Percentiles rank a stretch among this genome's conserved stretches.
Conservation (phyloP, 164 flowering plant genomes). For the Vitis rupestris region DNA sequence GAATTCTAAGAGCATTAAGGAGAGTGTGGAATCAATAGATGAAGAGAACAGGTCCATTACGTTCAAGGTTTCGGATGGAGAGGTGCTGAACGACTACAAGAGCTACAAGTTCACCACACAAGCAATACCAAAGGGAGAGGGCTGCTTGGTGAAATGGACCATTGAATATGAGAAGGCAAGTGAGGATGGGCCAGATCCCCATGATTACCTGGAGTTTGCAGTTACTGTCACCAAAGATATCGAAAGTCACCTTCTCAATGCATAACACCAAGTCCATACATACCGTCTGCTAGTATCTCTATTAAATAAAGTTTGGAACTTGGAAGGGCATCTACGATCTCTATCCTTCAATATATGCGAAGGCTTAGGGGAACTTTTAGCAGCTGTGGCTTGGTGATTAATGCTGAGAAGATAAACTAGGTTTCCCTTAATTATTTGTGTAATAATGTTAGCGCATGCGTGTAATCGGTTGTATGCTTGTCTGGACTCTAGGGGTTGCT, state of each 20-base stretch:
- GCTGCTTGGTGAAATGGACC: constrained; percentile 40
- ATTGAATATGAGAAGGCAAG: constrained; percentile 39
- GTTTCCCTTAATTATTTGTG: too few relatives aligned
- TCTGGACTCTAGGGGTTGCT: too few relatives aligned
- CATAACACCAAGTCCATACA: neutral
- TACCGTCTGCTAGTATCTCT: too few relatives aligned
- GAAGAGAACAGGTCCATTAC: constrained; percentile 20
- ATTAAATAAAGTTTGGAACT: too few relatives aligned
- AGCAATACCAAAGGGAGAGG: constrained; percentile 17
- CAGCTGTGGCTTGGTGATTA: too few relatives aligned
- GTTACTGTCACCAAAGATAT: constrained; percentile 30
- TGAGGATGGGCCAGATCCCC: constrained; percentile 25
- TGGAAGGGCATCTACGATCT: too few relatives aligned
- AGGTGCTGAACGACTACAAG: constrained; percentile 20
- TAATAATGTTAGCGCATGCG: too few relatives aligned
- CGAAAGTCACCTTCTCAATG: constrained; percentile 27
- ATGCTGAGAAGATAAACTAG: too few relatives aligned
- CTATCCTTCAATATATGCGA: too few relatives aligned
- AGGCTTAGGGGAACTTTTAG: too few relatives aligned
- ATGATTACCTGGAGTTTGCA: constrained; percentile 11
- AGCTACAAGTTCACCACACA: constrained; percentile 6
- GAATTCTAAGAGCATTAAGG: constrained; percentile 14
- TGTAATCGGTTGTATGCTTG: too few relatives aligned
- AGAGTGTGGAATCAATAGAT: constrained; percentile 18
- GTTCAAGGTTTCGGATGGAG: constrained; percentile 29